Evolutionary conservation across 2,329 filamentous ascomycete genomes (phyloP), one percentile per base, ranked within the genome.

Genomic region (Talaromyces verruculosus): DNA sequence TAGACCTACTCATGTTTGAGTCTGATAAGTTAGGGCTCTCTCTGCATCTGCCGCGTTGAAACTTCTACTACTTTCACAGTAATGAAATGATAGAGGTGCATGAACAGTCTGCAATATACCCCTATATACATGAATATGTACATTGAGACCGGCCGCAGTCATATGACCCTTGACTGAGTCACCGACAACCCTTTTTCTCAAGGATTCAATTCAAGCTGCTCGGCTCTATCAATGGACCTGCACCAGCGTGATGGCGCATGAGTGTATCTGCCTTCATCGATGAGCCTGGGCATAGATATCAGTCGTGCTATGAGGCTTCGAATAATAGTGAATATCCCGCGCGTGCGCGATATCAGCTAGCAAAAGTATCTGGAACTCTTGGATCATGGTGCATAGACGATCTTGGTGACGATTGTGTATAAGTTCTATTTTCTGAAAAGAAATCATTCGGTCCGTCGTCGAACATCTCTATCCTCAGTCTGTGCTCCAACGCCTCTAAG

Each of bases 401-500:
- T 25, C 1, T 30, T 37, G 7, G 22, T 1, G 19, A 30, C 25
- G 6, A 25, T 7, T 28, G 7, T 19, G 57, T 45, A 25, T 8
- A 51, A 35, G 51, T 10, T 11, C 28, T 28, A 35, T 6, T 49
- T 17, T 33, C 41, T 30, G 37, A 57, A 5, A 39, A 25, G 33
- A n/a, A 8, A 47, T 83, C 82, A 91, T 30, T 82, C 84, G 67
- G 86, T 84, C 69, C 87, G 86, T 67, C 84, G 78, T 69, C 89
- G 87, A 53, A 91, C 87, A 67, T 85, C 89, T 68, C 89, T 85
- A 66, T 88, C 87, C 62, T 87, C 74, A 5, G 75, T 85, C 22
- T 86, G 84, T 3, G 88, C 77, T 28, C 84, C 86, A 63, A 91
- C 84, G 1, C 88, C 91, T 28, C 84, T 80, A 19, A 99, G 82